Evolutionary conservation across 306 rosid species (phyloP).

Genomic region (Oemleria cerasiformis): DNA sequence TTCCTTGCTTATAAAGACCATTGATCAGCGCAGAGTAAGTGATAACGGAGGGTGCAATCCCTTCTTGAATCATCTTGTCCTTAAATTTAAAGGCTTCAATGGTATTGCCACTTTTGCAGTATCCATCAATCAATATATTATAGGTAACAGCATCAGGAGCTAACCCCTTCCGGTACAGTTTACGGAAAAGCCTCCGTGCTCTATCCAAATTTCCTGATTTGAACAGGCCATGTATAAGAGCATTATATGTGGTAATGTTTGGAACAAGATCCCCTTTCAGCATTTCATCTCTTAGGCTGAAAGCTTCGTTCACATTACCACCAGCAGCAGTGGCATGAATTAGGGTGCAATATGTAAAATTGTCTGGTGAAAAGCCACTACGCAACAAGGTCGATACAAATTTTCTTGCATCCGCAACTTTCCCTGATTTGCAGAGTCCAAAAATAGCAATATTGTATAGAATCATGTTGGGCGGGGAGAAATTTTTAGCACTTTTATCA

Average conservation of each 20-base stretch:
- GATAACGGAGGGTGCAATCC: conserved; percentile 42
- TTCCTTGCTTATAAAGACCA: conserved; percentile 31
- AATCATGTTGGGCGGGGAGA: conserved; percentile 47
- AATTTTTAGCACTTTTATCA: conserved; percentile 35
- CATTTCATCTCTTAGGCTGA: conserved; percentile 74
- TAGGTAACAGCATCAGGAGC: conserved; percentile 68
- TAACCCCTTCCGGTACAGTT: conserved; percentile 66
- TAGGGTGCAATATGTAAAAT: conserved; percentile 67
- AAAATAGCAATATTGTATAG: conserved; percentile 64
- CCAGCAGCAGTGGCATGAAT: conserved; percentile 62
- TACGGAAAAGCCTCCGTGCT: conserved; percentile 63
- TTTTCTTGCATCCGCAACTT: conserved; percentile 56
- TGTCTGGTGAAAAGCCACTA: conserved; percentile 73
- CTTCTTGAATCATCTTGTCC: conserved; percentile 59
- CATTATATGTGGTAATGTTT: conserved; percentile 64
- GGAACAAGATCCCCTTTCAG: conserved; percentile 61
- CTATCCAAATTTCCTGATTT: conserved; percentile 70
- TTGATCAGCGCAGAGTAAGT: conserved; percentile 39
- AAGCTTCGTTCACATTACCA: conserved; percentile 73
- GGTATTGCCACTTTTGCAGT: conserved; percentile 52
- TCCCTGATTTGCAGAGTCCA: conserved; percentile 76
- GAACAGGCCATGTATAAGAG: conserved; percentile 72
- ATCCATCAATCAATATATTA: conserved; percentile 62
- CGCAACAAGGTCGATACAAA: conserved; percentile 50
- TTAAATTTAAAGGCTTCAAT: conserved; percentile 59